Percentiles rank a stretch among this genome's conserved stretches.
Conservation (phyloP, 2,329 filamentous ascomycete species). For the Neofusicoccum cordaticola region DNA sequence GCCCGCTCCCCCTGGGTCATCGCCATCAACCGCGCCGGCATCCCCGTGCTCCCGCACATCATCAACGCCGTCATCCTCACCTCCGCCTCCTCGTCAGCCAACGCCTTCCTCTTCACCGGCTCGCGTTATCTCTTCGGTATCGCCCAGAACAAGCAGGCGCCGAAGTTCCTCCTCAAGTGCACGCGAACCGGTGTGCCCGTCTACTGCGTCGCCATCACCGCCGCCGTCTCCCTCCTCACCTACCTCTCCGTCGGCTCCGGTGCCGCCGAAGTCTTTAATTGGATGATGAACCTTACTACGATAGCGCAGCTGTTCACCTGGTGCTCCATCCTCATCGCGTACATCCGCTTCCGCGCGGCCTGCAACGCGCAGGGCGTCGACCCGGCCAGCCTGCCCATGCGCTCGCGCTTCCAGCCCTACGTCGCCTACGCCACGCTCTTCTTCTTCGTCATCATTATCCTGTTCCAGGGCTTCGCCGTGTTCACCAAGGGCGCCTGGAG, state of each 20-base stretch:
- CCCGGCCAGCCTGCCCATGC: conserved; percentile 46
- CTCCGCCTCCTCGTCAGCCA: conserved; percentile 67
- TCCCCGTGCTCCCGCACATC: conserved; percentile 65
- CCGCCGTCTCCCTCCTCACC: conserved; percentile 55
- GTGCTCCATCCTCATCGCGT: conserved; percentile 27
- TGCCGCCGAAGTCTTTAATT: conserved; percentile 29
- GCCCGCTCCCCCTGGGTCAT: conserved; percentile 53
- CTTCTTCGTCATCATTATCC: conserved; percentile 60
- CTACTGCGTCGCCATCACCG: conserved; percentile 35
- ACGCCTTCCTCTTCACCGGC: conserved; percentile 60
- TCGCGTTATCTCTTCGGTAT: conserved; percentile 52
- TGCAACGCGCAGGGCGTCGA: conserved; percentile 24
- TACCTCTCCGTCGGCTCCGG: conserved; percentile 49
- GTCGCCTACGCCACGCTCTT: conserved; percentile 60
- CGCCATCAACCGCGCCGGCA: conserved; percentile 65
- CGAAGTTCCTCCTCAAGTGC: conserved; percentile 50
- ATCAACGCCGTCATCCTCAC: conserved; percentile 76
- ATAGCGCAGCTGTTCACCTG: conserved; percentile 32
- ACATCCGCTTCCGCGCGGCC: conserved; percentile 27
- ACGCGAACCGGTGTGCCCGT: conserved; percentile 44
- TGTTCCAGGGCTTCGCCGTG: conserved; percentile 56
- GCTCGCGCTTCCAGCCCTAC: conserved; percentile 46
- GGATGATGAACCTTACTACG: conserved; percentile 32
- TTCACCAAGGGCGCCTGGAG: conserved; percentile 9
- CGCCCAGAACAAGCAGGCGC: conserved; percentile 52